phyloP scores from a whole-genome alignment of 306 rosid genomes.

The Senna tora region DNA sequence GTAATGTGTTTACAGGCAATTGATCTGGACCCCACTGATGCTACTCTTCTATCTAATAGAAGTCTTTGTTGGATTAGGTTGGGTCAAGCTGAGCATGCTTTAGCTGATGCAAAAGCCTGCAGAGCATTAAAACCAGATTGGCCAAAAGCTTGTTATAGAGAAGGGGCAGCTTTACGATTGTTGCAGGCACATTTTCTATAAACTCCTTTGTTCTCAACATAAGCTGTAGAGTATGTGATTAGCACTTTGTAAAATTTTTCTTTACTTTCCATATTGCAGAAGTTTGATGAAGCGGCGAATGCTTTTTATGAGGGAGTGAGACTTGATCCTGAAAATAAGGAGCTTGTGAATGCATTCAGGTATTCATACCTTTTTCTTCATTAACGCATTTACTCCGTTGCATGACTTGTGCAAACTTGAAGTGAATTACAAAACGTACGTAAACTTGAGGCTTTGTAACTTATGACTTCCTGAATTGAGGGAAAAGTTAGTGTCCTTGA shows the following conservation, averaged over 20 bases:
- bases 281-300: constrained; percentile 94
- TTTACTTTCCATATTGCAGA: constrained; percentile 55
- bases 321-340: constrained; percentile 82
- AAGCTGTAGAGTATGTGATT: constrained; percentile 19
- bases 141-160: constrained; percentile 95
- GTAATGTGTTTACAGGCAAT: constrained; percentile 67
- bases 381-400: neutral
- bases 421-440: neutral
- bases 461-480: neutral
- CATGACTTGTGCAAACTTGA: constrained; percentile 7
- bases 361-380: constrained; percentile 31
- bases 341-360: constrained; percentile 91
- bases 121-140: constrained; percentile 86
- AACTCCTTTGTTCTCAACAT: constrained; percentile 26
- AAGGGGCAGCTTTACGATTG: constrained; percentile 90
- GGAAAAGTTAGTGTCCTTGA: neutral
- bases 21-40: constrained; percentile 77
- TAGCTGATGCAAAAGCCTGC: constrained; percentile 88
- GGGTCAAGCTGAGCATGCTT: constrained; percentile 89
- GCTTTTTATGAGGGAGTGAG: constrained; percentile 85
- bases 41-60: constrained; percentile 74
- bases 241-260: constrained; percentile 28
- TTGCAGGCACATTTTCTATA: constrained; percentile 66
- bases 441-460: constrained; percentile 4
- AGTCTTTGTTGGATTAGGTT: constrained; percentile 88